Evolutionary conservation across 108 stramenopile genomes (phyloP), one percentile per base, ranked within the genome.

Genomic region (Cyclostephanos invisitatus): DNA sequence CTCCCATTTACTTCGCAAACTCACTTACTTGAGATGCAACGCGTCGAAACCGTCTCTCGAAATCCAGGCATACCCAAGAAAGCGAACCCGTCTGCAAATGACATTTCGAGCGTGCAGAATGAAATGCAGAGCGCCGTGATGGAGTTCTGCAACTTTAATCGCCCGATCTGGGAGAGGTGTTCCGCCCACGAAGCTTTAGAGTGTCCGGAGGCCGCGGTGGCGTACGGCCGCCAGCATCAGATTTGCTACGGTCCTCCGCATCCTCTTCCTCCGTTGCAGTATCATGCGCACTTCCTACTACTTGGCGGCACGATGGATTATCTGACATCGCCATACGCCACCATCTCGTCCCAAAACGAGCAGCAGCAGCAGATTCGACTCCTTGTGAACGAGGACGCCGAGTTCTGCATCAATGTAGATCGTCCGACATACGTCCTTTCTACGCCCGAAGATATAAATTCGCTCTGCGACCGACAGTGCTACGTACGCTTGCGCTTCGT

Each of bases 401-500:
- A 80, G 42, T 81, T 67, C 53, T 64, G 66, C 70, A 21, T 51
- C 49, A 81, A 81, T 64, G 62, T 69, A 60, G 80, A 81, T 63
- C 73, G 78, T 7, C 61, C 67, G 10, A 71, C 68, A 38, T 80
- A 91, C 81, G 67, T 91, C 32, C 74, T 95, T 11, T 81, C 88
- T 14, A 86, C 84, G 82, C 78, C 89, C 0, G 62, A 72, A 10
- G 94, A 95, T 61, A 75, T 68, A 15, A 88, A 95, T 54, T 86
- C 84, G 37, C 78, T 95, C 20, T 87, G 87, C 20, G 90, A 91
- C 68, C 87, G 89, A 37, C 94, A 95, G 67, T 93, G 91, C 73
- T 95, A 83, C 77, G 90, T 95, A 32, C 89, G 94, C 36, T 78
- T 86, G 14, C 83, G 89, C 59, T 90, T 91, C 79, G 87, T 92